phyloP scores from a whole-genome alignment of 805 yeast genomes.

The Yarrowia sp. region DNA sequence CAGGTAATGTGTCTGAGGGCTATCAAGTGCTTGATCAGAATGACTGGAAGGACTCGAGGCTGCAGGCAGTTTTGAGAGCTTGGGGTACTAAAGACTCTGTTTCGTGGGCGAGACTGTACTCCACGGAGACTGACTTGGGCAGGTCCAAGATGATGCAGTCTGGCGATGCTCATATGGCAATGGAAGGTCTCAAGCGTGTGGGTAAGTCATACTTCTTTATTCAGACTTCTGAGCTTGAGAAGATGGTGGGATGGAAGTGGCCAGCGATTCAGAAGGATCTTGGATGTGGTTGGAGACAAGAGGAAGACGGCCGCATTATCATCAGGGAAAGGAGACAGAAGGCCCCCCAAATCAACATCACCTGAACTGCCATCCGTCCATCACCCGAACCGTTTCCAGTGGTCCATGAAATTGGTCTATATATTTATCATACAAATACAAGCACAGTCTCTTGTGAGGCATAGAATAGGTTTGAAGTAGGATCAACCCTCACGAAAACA shows the following conservation, averaged over 20 bases:
- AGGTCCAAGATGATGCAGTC: constrained; percentile 35
- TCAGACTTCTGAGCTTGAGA: constrained; percentile 30
- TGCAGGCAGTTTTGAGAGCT: constrained; percentile 40
- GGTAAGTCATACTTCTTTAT: constrained; percentile 41
- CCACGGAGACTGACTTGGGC: constrained; percentile 33
- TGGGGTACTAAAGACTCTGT: constrained; percentile 39
- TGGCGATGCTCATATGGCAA: constrained; percentile 18
- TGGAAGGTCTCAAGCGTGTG: constrained; percentile 38
- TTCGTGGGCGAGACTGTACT: constrained; percentile 38
- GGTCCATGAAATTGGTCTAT: background rate
- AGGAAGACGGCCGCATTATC: constrained; percentile 22
- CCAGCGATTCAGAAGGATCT: constrained; percentile 17
- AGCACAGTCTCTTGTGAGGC: no score
- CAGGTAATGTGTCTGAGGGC: constrained; percentile 42
- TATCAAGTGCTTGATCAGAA: constrained; percentile 41
- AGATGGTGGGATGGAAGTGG: constrained; percentile 41
- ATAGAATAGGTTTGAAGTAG: no score
- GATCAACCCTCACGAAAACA: no score
- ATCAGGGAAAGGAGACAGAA: constrained; percentile 17
- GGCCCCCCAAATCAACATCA: constrained; percentile 12
- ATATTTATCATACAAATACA: background rate
- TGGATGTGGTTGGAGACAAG: constrained; percentile 38
- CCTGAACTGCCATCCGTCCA: background rate
- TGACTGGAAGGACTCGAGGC: constrained; percentile 21
- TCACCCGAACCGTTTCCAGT: no score